Base-by-base conservation (phyloP, 2,329 filamentous ascomycete species). In the Plenodomus tracheiphilus region DNA sequence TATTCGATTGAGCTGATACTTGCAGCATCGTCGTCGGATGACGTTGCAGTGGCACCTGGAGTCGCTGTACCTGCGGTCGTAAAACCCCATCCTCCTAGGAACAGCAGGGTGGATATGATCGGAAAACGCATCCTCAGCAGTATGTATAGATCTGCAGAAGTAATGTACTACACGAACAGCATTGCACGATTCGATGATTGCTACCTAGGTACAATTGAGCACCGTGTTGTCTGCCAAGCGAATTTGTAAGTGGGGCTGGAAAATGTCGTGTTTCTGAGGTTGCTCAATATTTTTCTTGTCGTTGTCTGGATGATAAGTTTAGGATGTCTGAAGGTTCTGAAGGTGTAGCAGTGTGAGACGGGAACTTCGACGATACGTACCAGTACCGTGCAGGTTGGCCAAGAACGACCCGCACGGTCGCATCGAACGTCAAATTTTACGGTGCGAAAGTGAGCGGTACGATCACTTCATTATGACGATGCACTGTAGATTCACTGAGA, bases 201-300 rank as follows among this genome's bases (percentile, higher is more conserved):
- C 16, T 6, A 41, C 38, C 32, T 32, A n/a, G n/a, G n/a, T n/a
- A 37, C 19, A 15, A 18, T 8, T 58, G 59, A 59, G 59, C 43
- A 62, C 59, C 55, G n/a, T 62, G 59, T 47, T 62, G 59, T 51
- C 48, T 43, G 59, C 59, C 56, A 62, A 62, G 59, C 35, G 22
- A 25, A 5, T 5, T 25, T 10, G 5, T 25, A 25, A 25, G 22
- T 25, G 22, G 22, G 22, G 22, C 22, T n/a, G n/a, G n/a, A n/a
- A 25, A 25, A 10, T 25, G 22, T 10, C 22, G 22, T 25, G 5
- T 25, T 25, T 25, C 10, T 25, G 22, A 5, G 5, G 5, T 25
- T 20, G 6, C 5, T 21, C 37, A 21, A 39, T 5, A 15, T 3
- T 17, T 19, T 9, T 16, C 11, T 5, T 25, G 22, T 25, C 22